Evolutionary conservation across 441 rosid species (phyloP).

Genomic region (Rhodomyrtus psidioides): DNA sequence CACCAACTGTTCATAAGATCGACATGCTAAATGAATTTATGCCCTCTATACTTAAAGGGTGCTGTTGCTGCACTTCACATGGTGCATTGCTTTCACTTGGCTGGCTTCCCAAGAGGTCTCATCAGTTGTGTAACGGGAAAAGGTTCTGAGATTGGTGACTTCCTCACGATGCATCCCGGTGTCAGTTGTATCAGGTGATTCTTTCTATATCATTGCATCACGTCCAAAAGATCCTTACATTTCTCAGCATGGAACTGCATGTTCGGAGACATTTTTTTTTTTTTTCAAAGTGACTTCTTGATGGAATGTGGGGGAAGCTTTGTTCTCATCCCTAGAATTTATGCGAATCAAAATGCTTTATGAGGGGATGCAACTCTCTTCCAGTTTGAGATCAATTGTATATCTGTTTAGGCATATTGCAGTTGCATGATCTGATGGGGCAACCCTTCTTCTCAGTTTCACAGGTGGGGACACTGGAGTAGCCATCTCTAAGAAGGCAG

Average conservation of each 20-base stretch:
- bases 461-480: constrained; percentile 93
- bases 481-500: constrained; percentile 83
- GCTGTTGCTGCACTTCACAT: constrained; percentile 94
- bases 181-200: constrained; percentile 83
- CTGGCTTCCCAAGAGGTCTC: constrained; percentile 70
- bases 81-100: constrained; percentile 85
- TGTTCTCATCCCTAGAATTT: not conserved
- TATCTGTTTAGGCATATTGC: not conserved
- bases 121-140: constrained; percentile 65
- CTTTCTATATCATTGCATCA: not conserved
- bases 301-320: not conserved
- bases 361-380: not conserved
- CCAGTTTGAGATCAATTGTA: not conserved
- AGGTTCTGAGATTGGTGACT: constrained; percentile 74
- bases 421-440: not conserved
- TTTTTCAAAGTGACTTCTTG: not conserved
- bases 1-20: not conserved
- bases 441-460: constrained; percentile 37
- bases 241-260: not conserved
- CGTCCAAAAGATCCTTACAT: not conserved
- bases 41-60: constrained; percentile 33
- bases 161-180: constrained; percentile 77
- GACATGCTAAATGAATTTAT: not conserved
- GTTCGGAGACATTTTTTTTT: not conserved
- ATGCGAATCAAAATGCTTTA: not conserved